These are phyloP conservation scores for Neurospora sublineolata DNA, from an alignment of 495 filamentous ascomycete genomes.

Conservation along the genomic window DNA sequence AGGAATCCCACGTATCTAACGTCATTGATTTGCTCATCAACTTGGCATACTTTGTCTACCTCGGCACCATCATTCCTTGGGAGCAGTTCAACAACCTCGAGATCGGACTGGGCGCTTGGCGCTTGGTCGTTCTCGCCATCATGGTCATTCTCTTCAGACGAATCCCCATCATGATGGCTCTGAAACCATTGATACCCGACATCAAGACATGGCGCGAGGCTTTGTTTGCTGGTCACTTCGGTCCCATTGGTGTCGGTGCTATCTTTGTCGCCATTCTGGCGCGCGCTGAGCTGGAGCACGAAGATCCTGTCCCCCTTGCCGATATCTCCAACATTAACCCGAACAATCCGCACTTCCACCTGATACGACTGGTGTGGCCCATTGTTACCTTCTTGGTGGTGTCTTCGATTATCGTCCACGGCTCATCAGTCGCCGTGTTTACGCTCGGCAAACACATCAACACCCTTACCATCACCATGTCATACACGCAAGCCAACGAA, in stretches of 20 bases:
- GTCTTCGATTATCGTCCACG: slow-evolving; percentile 88
- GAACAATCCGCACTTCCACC: slow-evolving; percentile 45
- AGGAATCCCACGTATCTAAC: slow-evolving; percentile 97
- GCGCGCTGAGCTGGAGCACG: slow-evolving; percentile 72
- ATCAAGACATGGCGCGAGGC: slow-evolving; percentile 98
- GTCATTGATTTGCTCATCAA: slow-evolving; percentile 97
- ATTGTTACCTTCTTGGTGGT: slow-evolving; percentile 93
- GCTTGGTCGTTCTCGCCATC: slow-evolving; percentile 76
- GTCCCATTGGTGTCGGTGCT: slow-evolving; percentile 93
- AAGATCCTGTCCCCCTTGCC: slow-evolving; percentile 56
- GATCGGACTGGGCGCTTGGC: slow-evolving; percentile 72
- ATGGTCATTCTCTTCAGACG: slow-evolving; percentile 93
- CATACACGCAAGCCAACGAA: slow-evolving; percentile 81
- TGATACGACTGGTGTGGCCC: slow-evolving; percentile 85
- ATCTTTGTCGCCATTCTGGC: slow-evolving; percentile 92
- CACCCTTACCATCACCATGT: slow-evolving; percentile 88
- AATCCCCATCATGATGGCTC: slow-evolving; percentile 84
- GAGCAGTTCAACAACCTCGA: slow-evolving; percentile 61
- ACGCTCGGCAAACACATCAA: slow-evolving; percentile 98
- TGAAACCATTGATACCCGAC: slow-evolving; percentile 92
- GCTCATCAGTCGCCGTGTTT: slow-evolving; percentile 95
- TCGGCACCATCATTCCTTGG: slow-evolving; percentile 97
- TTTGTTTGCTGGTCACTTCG: slow-evolving; percentile 95
- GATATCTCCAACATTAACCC: slow-evolving; percentile 37
- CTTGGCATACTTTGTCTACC: slow-evolving; percentile 94